Evolutionary conservation across 1,284 basidiomycete species (phyloP).

Genomic region (Tylopilus microsporus): DNA sequence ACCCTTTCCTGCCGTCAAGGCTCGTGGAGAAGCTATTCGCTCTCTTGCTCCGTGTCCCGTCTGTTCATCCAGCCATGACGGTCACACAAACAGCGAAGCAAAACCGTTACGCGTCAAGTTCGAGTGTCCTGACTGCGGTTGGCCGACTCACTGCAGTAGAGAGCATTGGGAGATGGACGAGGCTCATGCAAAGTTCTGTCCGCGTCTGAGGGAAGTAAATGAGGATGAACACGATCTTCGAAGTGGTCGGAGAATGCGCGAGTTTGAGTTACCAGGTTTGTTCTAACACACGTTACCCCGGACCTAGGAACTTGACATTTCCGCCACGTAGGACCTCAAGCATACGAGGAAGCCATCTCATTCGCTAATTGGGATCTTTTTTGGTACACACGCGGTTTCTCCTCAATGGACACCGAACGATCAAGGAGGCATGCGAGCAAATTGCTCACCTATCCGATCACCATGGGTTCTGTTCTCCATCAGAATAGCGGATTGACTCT

Average conservation of each 20-base stretch:
- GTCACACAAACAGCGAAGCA: conserved; percentile 44
- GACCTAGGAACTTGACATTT: conserved; percentile 8
- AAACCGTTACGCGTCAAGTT: conserved; percentile 69
- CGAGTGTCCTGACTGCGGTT: conserved; percentile 96
- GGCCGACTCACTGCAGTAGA: conserved; percentile 90
- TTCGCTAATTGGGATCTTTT: conserved; percentile 98
- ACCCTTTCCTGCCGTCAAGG: conserved; percentile 79
- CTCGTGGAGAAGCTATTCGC: conserved; percentile 80
- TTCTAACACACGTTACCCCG: conserved; percentile 1
- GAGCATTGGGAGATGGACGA: conserved; percentile 82
- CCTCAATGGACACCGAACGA: conserved; percentile 92
- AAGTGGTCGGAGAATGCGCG: conserved; percentile 78
- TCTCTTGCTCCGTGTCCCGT: conserved; percentile 88
- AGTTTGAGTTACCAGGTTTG: conserved; percentile 91
- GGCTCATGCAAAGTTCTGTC: conserved; percentile 86
- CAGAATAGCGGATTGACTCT: conserved; percentile 84
- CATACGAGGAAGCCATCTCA: conserved; percentile 89
- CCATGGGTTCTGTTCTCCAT: conserved; percentile 87
- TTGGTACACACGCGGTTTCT: conserved; percentile 95
- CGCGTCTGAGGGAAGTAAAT: conserved; percentile 84
- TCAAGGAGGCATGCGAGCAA: conserved; percentile 92
- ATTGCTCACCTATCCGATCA: conserved; percentile 92
- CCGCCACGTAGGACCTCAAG: conserved; percentile 68
- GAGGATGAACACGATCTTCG: conserved; percentile 98
- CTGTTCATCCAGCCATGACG: conserved; percentile 56